Evolutionary conservation across 139 green algal species (phyloP), one percentile per base, ranked within the genome.

Genomic region (Chlorella vulgaris): DNA sequence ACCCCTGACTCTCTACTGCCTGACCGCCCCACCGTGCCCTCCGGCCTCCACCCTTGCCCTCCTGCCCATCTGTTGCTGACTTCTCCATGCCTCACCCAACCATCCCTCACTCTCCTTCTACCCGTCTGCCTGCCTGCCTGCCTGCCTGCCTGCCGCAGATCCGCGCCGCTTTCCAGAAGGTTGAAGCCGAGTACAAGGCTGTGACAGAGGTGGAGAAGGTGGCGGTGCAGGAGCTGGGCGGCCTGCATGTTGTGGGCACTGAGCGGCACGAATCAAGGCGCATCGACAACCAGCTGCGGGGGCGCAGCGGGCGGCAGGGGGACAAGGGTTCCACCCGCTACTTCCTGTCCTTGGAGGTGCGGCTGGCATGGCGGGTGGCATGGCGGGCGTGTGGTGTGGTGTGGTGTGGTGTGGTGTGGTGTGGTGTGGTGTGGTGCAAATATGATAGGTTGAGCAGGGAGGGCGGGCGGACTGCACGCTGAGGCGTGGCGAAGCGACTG

Each of bases 231-330:
- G 69, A 70, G 22, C 87, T 97, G 61, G 96, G n/a, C n/a, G 96
- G 96, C 0, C 87, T 99, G 71, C 96, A 99, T 84, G 96, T 99
- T 21, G 86, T 99, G 33, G 96, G 97, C 73, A 99, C 97, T 29
- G 96, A 99, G 86, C 85, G 96, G 7, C 96, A 99, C 83, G 97
- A 99, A 88, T 95, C 89, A 0, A 87, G 96, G 6, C 94, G 97
- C 68, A 97, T 99, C 81, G 97, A 99, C 91, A 99, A 99, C 89
- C 96, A 99, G 93, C 74, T 88, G 69, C 79, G 84, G 43, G 84
- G 84, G n/a, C 80, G 84, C n/a, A 43, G 76, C 65, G 84, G 84
- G 35, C 83, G 83, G 70, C 92, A 98, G 86, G 96, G 96, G 7
- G 96, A 99, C 87, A 93, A 93, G 15, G 96, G 96, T 58, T 94